Evolutionary conservation across 495 filamentous ascomycete genomes (phyloP), one percentile per base, ranked within the genome.

Genomic region (Massariosphaeria phaeospora): DNA sequence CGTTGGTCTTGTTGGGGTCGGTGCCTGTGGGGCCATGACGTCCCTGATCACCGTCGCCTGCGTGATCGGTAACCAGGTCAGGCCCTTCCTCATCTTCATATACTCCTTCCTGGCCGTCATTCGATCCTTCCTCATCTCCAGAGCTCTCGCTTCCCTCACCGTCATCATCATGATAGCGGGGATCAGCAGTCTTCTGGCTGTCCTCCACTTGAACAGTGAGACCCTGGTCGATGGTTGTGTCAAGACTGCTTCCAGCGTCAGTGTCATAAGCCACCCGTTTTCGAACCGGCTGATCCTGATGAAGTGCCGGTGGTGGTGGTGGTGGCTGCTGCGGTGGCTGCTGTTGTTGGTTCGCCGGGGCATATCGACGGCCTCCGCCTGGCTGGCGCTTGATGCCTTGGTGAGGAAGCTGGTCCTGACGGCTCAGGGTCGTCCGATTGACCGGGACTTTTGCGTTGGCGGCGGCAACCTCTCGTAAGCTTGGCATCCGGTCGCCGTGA

Each of bases 211-310:
- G 53, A 8, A 57, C 10, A 2, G 27, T 34, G 10, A 43, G 48
- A 8, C 13, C 15, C 27, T 40, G 35, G 26, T 38, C 50, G 42
- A 55, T 45, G 15, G 64, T 67, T 0, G 64, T 63, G 23, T 65
- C 59, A 29, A 64, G 45, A 44, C 59, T 65, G n/a, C n/a, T n/a
- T 25, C 53, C 60, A 45, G 47, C 54, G 57, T 69, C 66, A 31
- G 66, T 69, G 33, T 63, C 66, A 33, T 59, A 65, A 12, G 45
- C 13, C 55, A 58, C 52, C 11, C 27, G 17, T 35, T 60, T 53
- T n/a, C n/a, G n/a, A n/a, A n/a, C n/a, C n/a, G n/a, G n/a, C n/a
- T n/a, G n/a, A 24, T 12, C 11, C n/a, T 3, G 17, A 25, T 8
- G n/a, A 15, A 15, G 25, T 2, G 40, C 33, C 8, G 11, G 7